Evolutionary conservation across 805 yeast species (phyloP).

Genomic region (Brettanomyces sp.): DNA sequence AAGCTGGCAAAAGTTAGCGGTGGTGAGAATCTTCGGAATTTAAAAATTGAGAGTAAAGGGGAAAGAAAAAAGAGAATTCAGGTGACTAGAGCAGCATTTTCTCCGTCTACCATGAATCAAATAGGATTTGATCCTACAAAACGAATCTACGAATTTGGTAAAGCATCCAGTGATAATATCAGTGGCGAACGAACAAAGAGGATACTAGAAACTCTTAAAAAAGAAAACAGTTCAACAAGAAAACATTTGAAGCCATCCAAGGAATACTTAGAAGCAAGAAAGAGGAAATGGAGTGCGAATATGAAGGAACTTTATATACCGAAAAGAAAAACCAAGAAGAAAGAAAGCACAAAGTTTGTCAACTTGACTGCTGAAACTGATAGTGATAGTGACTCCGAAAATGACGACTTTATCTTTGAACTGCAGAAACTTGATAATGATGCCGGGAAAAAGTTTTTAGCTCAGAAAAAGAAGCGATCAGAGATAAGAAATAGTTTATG

Average conservation of each 20-base stretch:
- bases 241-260: conserved; percentile 13
- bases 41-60: conserved; percentile 12
- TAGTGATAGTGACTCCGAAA: not conserved
- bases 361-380: not conserved
- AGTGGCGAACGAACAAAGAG: conserved; percentile 1
- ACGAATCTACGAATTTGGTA: conserved; percentile 11
- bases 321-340: not conserved
- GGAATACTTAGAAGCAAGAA: conserved; percentile 8
- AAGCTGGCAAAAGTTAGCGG: conserved; percentile 22
- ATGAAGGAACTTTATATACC: not conserved
- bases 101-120: conserved; percentile 12
- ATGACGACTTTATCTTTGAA: not conserved
- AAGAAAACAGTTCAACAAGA: conserved; percentile 6
- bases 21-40: conserved; percentile 12
- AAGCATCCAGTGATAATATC: not conserved
- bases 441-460: not conserved
- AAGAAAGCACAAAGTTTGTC: not conserved
- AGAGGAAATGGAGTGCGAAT: conserved; percentile 8
- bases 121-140: conserved; percentile 24
- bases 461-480: not conserved
- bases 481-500: no score
- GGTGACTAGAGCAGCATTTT: conserved; percentile 19
- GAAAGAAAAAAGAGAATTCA: conserved; percentile 12
- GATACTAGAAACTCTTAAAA: conserved; percentile 5
- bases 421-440: no score